Evolutionary conservation across 768 basidiomycete genomes (phyloP).

Genomic region (Harrya chromipes): DNA sequence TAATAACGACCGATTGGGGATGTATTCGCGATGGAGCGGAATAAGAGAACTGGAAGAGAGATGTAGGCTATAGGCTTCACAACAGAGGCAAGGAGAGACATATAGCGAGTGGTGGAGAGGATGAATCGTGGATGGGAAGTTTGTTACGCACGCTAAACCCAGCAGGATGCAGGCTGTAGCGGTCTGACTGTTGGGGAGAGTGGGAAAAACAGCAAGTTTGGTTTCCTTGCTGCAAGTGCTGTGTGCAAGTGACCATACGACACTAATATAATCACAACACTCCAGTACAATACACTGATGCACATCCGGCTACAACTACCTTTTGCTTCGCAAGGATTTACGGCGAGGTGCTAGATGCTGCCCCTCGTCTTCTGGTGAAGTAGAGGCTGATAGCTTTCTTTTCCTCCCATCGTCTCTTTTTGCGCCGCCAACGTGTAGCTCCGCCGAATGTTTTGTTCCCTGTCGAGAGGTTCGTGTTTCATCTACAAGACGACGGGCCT

Average conservation of each 20-base stretch:
- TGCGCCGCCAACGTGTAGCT: background rate
- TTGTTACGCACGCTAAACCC: constrained; percentile 25
- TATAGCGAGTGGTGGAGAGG: constrained; percentile 30
- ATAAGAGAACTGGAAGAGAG: constrained; percentile 66
- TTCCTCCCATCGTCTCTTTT: constrained; percentile 19
- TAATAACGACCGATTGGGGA: constrained; percentile 67
- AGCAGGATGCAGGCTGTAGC: constrained; percentile 18
- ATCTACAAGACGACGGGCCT: background rate
- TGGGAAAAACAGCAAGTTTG: constrained; percentile 27
- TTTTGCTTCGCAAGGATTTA: constrained; percentile 21
- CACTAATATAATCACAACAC: too few species aligned
- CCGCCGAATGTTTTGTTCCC: background rate
- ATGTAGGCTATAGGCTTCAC: constrained; percentile 74
- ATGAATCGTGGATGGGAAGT: constrained; percentile 10
- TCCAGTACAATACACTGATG: too few species aligned
- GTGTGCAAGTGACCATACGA: too few species aligned
- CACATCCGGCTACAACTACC: background rate
- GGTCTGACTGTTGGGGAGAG: constrained; percentile 21
- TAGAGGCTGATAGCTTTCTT: constrained; percentile 15
- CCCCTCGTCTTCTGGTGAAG: constrained; percentile 4
- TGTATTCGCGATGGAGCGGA: constrained; percentile 54
- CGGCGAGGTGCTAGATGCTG: constrained; percentile 11
- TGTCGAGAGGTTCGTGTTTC: constrained; percentile 1
- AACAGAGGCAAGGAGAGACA: constrained; percentile 61
- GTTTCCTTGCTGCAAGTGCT: background rate